Conservation (phyloP, 257 asterid genomes). For the Rehmannia glutinosa region DNA sequence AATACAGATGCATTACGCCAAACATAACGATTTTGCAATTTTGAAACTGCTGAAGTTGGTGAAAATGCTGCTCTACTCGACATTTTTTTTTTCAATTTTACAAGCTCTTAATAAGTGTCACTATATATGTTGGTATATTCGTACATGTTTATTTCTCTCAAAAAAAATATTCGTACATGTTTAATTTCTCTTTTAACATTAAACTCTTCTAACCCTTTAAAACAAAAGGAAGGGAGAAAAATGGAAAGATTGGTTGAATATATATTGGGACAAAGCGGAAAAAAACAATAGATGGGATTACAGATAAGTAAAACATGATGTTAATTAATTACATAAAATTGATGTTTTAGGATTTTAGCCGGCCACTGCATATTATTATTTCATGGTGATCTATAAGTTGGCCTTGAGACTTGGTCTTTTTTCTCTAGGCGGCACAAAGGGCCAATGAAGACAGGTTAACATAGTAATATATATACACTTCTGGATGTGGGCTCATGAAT, state of each 20-base stretch:
- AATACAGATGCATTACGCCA: constrained; percentile 21
- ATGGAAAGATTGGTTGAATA: too few species aligned
- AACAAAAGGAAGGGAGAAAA: too few species aligned
- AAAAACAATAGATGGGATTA: too few species aligned
- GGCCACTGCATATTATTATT: too few species aligned
- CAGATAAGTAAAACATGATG: too few species aligned
- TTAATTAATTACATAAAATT: too few species aligned
- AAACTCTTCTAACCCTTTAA: background rate
- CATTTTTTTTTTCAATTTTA: background rate
- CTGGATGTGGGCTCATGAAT: too few species aligned
- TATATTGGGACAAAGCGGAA: too few species aligned
- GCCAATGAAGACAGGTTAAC: constrained; percentile 11
- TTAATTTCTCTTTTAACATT: background rate
- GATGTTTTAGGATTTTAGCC: too few species aligned
- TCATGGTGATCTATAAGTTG: too few species aligned
- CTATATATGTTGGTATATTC: background rate
- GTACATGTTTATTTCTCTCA: too few species aligned
- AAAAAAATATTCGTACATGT: background rate
- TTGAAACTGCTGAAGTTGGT: constrained; percentile 27
- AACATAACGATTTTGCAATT: background rate
- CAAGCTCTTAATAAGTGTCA: background rate
- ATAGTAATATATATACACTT: too few species aligned
- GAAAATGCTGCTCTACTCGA: background rate
- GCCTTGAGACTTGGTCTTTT: constrained; percentile 30
- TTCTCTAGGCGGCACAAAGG: constrained; percentile 23